Evolutionary conservation across 2,329 filamentous ascomycete species (phyloP).

Genomic region (Fusarium piperis): DNA sequence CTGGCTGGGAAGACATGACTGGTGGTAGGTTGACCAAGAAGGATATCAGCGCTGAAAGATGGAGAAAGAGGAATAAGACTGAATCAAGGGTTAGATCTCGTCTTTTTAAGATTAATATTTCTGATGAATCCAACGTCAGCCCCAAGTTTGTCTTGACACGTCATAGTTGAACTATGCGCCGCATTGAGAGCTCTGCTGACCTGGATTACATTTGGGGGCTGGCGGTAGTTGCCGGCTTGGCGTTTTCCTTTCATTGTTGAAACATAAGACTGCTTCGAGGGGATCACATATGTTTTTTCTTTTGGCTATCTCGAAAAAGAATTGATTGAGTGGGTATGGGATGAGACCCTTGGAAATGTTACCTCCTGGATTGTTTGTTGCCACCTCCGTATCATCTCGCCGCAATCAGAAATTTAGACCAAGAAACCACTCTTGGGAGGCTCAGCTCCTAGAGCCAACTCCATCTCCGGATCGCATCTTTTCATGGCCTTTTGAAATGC

Average conservation of each 20-base stretch:
- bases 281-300: background rate
- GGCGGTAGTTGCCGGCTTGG: background rate
- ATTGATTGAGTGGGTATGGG: background rate
- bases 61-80: background rate
- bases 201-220: background rate
- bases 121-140: background rate
- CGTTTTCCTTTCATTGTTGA: background rate
- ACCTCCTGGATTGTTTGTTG: too few relatives aligned
- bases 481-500: constrained; percentile 58
- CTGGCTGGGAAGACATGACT: background rate
- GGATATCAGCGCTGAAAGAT: background rate
- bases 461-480: constrained; percentile 60
- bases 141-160: background rate
- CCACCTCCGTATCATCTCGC: background rate
- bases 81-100: background rate
- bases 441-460: constrained; percentile 43
- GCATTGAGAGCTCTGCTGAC: background rate
- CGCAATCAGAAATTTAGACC: background rate
- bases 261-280: background rate
- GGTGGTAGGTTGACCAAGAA: background rate
- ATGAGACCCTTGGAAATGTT: too few relatives aligned
- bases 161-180: background rate
- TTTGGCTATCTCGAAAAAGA: background rate
- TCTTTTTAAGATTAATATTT: background rate
- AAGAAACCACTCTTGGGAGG: constrained; percentile 19